Conservation (phyloP, 345 rosid genomes). For the Euphorbia peplus region DNA sequence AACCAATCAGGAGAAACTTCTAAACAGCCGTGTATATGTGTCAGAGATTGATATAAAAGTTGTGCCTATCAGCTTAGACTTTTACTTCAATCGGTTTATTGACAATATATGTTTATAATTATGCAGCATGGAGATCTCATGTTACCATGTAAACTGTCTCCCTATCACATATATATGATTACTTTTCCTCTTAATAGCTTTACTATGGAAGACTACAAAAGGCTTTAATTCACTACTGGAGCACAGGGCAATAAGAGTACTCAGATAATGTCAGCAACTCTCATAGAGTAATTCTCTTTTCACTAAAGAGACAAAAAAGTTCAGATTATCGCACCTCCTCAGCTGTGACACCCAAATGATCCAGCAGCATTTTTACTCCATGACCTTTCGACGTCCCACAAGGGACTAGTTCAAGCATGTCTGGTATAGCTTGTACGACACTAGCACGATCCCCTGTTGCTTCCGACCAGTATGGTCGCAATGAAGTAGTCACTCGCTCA, state of each 20-base stretch:
- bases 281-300: neutral
- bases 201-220: neutral
- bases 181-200: neutral
- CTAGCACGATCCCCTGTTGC: conserved; percentile 60
- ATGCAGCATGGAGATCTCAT: neutral
- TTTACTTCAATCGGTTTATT: too few species aligned
- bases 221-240: neutral
- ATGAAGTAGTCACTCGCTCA: conserved; percentile 55
- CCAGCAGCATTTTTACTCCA: conserved; percentile 67
- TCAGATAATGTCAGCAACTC: neutral
- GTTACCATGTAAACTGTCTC: neutral
- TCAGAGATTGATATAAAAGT: too few species aligned
- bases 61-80: too few species aligned
- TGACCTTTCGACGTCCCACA: conserved; percentile 81
- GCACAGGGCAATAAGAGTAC: neutral
- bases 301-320: neutral
- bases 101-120: too few species aligned
- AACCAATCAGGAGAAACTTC: conserved; percentile 10
- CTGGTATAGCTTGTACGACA: conserved; percentile 74
- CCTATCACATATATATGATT: neutral
- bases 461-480: conserved; percentile 86
- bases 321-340: conserved; percentile 54
- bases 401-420: conserved; percentile 91
- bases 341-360: conserved; percentile 66
- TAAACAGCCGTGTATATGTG: too few species aligned